phyloP scores from a whole-genome alignment of 2,329 filamentous ascomycete genomes.

The Ploettnerulaceae sp. region DNA sequence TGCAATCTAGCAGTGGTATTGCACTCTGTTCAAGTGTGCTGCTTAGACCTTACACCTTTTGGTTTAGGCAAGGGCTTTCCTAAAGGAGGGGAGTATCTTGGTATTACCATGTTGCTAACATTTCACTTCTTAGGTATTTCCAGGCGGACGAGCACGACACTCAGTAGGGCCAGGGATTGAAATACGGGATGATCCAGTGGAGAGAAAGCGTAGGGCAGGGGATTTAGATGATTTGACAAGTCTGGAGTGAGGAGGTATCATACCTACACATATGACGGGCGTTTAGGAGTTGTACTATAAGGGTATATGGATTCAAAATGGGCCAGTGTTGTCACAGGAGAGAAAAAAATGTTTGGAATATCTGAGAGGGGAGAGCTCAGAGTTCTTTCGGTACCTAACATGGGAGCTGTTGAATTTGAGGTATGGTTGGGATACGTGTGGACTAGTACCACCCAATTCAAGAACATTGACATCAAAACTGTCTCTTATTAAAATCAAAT shows the following conservation, averaged over 20 bases:
- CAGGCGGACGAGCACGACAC: constrained; percentile 37
- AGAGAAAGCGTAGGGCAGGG: constrained; percentile 39
- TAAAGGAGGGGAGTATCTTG: neutral
- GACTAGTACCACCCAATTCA: too few relatives aligned
- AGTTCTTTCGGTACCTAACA: too few relatives aligned
- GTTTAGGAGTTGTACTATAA: constrained; percentile 23
- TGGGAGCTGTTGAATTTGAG: too few relatives aligned
- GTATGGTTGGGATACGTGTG: too few relatives aligned
- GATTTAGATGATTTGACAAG: constrained; percentile 62
- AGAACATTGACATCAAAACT: too few relatives aligned
- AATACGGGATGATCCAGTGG: constrained; percentile 60
- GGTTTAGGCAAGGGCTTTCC: too few relatives aligned
- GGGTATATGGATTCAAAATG: neutral
- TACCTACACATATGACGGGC: constrained; percentile 21
- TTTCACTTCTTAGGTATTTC: constrained; percentile 30
- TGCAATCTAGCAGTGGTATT: neutral
- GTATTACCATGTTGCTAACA: neutral
- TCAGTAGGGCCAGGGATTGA: constrained; percentile 78
- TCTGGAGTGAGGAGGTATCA: constrained; percentile 28
- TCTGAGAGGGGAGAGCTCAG: too few relatives aligned
- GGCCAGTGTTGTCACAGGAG: too few relatives aligned
- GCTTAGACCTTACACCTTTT: too few relatives aligned
- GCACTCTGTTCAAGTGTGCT: neutral
- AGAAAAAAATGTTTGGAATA: too few relatives aligned
- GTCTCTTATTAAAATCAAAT: too few relatives aligned